Evolutionary conservation across 495 filamentous ascomycete genomes (phyloP).

Genomic region (Neurospora sp.): DNA sequence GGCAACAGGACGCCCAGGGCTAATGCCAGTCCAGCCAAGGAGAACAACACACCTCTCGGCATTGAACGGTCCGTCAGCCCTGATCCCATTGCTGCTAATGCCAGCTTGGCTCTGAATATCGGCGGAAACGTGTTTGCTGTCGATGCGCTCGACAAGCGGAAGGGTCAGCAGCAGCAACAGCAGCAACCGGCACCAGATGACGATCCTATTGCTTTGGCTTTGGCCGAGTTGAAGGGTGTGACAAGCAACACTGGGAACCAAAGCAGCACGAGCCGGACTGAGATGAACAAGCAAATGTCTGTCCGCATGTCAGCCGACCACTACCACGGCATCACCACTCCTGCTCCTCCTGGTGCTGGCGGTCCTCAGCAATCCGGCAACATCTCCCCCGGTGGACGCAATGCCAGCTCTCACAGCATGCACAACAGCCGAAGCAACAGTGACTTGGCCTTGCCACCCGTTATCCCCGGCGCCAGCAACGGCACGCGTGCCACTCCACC

Average conservation of each 20-base stretch:
- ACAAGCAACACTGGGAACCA: slow-evolving; percentile 10
- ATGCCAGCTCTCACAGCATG: slow-evolving; percentile 15
- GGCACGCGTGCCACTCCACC: slow-evolving; percentile 64
- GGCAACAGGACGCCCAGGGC: not conserved
- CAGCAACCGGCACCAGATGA: slow-evolving; percentile 31
- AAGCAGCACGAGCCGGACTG: not conserved
- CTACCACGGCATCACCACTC: slow-evolving; percentile 83
- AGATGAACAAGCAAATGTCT: slow-evolving; percentile 51
- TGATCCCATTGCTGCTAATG: slow-evolving; percentile 86
- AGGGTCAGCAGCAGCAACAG: slow-evolving; percentile 20
- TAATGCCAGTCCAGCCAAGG: slow-evolving; percentile 10
- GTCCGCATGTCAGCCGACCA: slow-evolving; percentile 83
- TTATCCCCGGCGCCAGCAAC: slow-evolving; percentile 34
- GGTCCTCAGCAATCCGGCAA: slow-evolving; percentile 27
- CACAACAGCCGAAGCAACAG: not conserved
- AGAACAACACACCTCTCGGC: slow-evolving; percentile 23
- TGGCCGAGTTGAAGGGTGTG: slow-evolving; percentile 85
- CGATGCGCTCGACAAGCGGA: slow-evolving; percentile 59
- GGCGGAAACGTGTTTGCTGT: slow-evolving; percentile 97
- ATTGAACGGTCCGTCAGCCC: slow-evolving; percentile 46
- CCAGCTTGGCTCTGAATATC: slow-evolving; percentile 91
- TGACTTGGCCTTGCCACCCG: slow-evolving; percentile 36
- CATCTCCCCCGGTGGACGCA: slow-evolving; percentile 40
- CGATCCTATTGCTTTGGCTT: slow-evolving; percentile 86
- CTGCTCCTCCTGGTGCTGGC: slow-evolving; percentile 53